Base-by-base conservation (phyloP, 2,329 filamentous ascomycete genomes). In the Hypoxylon sp. region DNA sequence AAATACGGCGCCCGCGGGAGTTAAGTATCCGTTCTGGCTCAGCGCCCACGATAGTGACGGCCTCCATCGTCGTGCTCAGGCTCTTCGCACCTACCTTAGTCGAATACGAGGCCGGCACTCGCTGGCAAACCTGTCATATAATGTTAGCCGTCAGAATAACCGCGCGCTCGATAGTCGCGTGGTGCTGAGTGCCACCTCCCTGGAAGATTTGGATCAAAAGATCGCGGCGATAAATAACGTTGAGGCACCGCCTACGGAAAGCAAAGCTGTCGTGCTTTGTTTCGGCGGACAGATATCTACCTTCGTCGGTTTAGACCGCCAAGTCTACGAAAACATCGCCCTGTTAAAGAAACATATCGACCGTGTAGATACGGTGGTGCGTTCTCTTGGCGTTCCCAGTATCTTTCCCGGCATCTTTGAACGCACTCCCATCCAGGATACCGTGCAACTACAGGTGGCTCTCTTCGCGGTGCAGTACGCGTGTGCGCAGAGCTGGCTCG, bases 401-500 rank as follows among this genome's bases (percentile, higher is more conserved):
- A 41, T 34, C 2, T 65, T 46, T 24, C 59, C 19, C 24, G 39
- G 17, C 47, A 61, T 43, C 51, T 64, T 50, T 26, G 48, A 64
- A 28, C 41, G 44, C 6, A 19, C 22, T 2, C 52, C 49, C 6
- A 64, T 64, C 20, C 47, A 53, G 0, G 71, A 77, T 47, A 48
- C 62, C 0, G 69, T 24, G 17, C 55, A 48, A 43, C 46, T 69
- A 6, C 61, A 67, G 44, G 65, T n/a, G 11, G 44, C 24, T 57
- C 56, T 62, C 2, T 67, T 57, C 50, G 30, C 48, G 41, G 37
- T 51, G 7, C 49, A 37, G 32, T 79, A 79, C 48, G 64, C 79
- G 1, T 74, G 62, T 17, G 76, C 77, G 0, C 62, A 46, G 34
- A 59, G 62, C 22, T 80, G 78, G 79, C 73, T 79, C 0, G 76